These are phyloP conservation scores for Pichia sp. DNA, from an alignment of 1,139 yeast genomes.

Conservation along the genomic window DNA sequence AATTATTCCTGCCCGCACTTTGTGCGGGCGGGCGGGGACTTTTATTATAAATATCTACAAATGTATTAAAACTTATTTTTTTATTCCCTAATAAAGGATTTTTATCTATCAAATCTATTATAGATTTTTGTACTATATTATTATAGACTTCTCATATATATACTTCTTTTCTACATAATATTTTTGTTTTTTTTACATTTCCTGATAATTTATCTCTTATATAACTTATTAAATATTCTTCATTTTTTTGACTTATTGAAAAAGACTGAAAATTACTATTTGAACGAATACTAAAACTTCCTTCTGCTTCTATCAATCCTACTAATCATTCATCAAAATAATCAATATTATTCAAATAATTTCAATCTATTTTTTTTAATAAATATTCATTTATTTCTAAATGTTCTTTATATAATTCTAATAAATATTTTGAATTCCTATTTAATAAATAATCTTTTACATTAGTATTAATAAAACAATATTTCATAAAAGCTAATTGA, in stretches of 20 bases:
- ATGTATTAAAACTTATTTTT: neutral
- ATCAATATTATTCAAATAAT: neutral
- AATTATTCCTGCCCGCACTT: too few species aligned
- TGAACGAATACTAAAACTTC: conserved; percentile 1
- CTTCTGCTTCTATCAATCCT: conserved; percentile 8
- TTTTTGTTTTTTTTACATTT: neutral
- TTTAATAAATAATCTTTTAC: conserved; percentile 2
- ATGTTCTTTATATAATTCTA: neutral
- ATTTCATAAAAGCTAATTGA: conserved; percentile 2
- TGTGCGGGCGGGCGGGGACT: too few species aligned
- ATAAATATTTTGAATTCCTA: conserved; percentile 3
- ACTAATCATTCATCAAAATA: conserved; percentile 5
- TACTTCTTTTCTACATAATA: neutral
- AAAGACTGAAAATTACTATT: conserved; percentile 1
- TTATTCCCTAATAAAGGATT: conserved; percentile 6
- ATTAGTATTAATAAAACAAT: conserved; percentile 1
- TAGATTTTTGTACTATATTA: neutral
- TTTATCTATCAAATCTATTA: neutral
- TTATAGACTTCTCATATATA: conserved; percentile 1
- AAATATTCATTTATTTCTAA: neutral
- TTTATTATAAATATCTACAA: neutral
- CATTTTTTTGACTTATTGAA: conserved; percentile 5
- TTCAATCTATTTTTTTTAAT: neutral
- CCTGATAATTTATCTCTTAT: neutral
- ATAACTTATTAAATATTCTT: neutral